Percentiles rank a stretch among this genome's conserved stretches.
Evolutionary conservation across 1,284 basidiomycete species (phyloP).

Genomic region (Pseudozyma thailandica): DNA sequence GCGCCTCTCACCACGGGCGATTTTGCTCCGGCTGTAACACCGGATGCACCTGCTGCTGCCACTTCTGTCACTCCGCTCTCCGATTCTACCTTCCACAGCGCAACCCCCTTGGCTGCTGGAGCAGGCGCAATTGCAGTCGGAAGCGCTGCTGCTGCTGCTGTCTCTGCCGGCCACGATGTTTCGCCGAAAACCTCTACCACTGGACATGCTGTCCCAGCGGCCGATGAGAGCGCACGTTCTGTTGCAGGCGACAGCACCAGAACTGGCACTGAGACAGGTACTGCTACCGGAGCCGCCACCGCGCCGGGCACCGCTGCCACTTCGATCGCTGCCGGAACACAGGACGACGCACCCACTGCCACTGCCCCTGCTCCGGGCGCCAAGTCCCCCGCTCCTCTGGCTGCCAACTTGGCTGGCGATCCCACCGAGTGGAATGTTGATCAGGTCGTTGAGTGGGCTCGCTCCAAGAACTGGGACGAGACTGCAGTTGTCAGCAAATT

Average conservation of each 20-base stretch:
- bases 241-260: slow-evolving; percentile 35
- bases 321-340: slow-evolving; percentile 59
- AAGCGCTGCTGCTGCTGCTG: slow-evolving; percentile 57
- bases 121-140: slow-evolving; percentile 25
- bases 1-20: slow-evolving; percentile 28
- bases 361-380: slow-evolving; percentile 4
- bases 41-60: slow-evolving; percentile 11
- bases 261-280: slow-evolving; percentile 24
- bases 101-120: slow-evolving; percentile 23
- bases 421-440: slow-evolving; percentile 86
- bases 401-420: slow-evolving; percentile 46
- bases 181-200: slow-evolving; percentile 13
- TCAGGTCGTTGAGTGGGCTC: slow-evolving; percentile 90
- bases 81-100: neutral
- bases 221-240: slow-evolving; percentile 31
- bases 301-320: slow-evolving; percentile 47
- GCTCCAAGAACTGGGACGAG: slow-evolving; percentile 84
- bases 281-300: slow-evolving; percentile 21
- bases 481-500: slow-evolving; percentile 82
- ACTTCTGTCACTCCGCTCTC: neutral
- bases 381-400: slow-evolving; percentile 9
- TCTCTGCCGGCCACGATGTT: slow-evolving; percentile 14
- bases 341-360: slow-evolving; percentile 54
- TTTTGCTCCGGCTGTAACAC: slow-evolving; percentile 14
- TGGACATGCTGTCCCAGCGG: slow-evolving; percentile 11